Conservation (phyloP, 495 filamentous ascomycete genomes). For the Talaromyces adpressus region DNA sequence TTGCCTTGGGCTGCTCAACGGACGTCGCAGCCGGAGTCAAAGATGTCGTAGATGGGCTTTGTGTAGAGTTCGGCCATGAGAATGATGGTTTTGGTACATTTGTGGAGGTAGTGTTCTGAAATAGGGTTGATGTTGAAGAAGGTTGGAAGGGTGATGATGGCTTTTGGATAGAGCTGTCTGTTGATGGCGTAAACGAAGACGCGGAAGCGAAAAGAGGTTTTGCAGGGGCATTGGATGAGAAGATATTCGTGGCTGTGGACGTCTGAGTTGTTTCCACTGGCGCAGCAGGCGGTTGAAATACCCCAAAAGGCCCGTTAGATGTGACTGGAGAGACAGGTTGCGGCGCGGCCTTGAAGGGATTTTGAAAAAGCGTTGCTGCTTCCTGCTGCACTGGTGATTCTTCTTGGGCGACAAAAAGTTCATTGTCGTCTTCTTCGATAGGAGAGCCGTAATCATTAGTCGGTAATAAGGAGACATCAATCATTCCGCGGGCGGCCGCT, state of each 20-base stretch:
- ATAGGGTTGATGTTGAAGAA: not conserved
- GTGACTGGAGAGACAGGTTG: not conserved
- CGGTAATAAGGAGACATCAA: conserved; percentile 27
- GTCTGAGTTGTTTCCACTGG: not conserved
- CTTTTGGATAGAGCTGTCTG: too few relatives aligned
- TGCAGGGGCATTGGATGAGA: not conserved
- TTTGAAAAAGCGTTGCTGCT: conserved; percentile 12
- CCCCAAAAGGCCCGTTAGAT: not conserved
- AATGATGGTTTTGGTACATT: not conserved
- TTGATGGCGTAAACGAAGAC: not conserved
- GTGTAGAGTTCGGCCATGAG: not conserved
- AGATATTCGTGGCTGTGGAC: not conserved
- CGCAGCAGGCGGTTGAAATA: not conserved
- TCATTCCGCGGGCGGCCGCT: conserved; percentile 38
- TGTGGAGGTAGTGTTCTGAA: not conserved
- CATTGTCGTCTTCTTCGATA: conserved; percentile 18
- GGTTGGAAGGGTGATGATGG: not conserved
- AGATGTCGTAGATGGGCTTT: not conserved
- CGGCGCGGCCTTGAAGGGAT: not conserved
- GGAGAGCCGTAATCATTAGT: conserved; percentile 6
- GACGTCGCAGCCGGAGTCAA: not conserved
- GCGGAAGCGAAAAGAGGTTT: not conserved
- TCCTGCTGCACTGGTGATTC: conserved; percentile 15
- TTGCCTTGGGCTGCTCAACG: not conserved
- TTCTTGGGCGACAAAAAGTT: conserved; percentile 38